phyloP scores from a whole-genome alignment of 2,329 filamentous ascomycete species.

The Colletotrichum viniferum region DNA sequence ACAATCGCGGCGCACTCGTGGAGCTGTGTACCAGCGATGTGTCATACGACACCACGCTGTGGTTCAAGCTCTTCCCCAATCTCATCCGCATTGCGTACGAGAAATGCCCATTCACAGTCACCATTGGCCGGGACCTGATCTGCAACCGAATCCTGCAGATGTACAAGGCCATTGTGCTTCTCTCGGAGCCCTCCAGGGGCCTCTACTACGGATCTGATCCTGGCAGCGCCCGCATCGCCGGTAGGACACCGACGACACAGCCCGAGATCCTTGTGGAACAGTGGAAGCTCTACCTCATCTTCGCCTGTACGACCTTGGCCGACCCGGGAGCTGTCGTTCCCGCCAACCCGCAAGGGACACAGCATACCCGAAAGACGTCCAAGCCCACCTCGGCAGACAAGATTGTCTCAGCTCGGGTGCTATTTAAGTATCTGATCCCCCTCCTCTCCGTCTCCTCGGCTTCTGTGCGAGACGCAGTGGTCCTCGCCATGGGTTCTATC shows the following conservation, averaged over 20 bases:
- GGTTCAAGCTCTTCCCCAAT: conserved; percentile 98
- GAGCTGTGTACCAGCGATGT: conserved; percentile 96
- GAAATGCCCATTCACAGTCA: conserved; percentile 88
- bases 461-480: conserved; percentile 87
- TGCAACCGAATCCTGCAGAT: conserved; percentile 93
- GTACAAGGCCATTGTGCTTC: conserved; percentile 79
- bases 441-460: conserved; percentile 80
- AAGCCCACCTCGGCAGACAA: conserved; percentile 71
- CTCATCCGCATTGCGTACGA: conserved; percentile 90
- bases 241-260: conserved; percentile 69
- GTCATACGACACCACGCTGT: conserved; percentile 91
- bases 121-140: conserved; percentile 87
- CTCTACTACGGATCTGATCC: conserved; percentile 67
- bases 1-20: conserved; percentile 83
- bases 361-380: conserved; percentile 86
- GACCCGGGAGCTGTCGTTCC: conserved; percentile 74
- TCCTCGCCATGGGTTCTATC: conserved; percentile 90
- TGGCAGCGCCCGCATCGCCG: conserved; percentile 54
- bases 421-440: conserved; percentile 92
- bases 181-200: conserved; percentile 76
- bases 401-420: conserved; percentile 83
- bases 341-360: conserved; percentile 59
- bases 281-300: conserved; percentile 97
- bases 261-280: conserved; percentile 92
- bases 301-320: conserved; percentile 93